A percentile compares a stretch with the other conserved stretches of the same genome.
These are phyloP conservation scores for Crotalaria pallida DNA, from an alignment of 306 rosid genomes.

Conservation along the genomic window DNA sequence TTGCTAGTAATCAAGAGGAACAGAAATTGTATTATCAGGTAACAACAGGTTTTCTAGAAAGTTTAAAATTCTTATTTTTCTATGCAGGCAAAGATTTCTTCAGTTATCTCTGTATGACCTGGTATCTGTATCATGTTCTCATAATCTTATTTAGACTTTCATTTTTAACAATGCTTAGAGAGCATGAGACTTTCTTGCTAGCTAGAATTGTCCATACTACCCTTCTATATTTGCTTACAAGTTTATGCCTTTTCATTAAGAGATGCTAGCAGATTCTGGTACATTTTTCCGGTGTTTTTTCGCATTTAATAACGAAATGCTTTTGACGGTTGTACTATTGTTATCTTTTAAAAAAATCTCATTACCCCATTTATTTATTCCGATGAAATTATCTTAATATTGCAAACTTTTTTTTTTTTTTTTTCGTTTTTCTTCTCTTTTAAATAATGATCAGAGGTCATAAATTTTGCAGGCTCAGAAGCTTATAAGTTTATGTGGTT, in stretches of 20 bases:
- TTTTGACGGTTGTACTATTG: neutral
- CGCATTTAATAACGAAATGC: neutral
- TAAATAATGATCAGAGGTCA: neutral
- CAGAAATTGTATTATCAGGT: conserved; percentile 71
- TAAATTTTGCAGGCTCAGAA: conserved; percentile 66
- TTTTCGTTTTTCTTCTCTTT: too few relatives aligned
- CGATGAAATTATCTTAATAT: too few relatives aligned
- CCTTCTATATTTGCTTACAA: conserved; percentile 5
- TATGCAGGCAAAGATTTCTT: neutral
- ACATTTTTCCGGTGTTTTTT: too few relatives aligned
- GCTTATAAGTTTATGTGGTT: conserved; percentile 79
- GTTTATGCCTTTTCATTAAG: conserved; percentile 8
- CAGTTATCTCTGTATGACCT: conserved; percentile 5
- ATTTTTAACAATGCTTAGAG: neutral
- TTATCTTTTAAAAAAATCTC: neutral
- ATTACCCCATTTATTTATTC: conserved; percentile 5
- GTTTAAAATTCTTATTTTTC: neutral
- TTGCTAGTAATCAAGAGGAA: conserved; percentile 41
- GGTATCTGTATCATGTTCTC: conserved; percentile 4
- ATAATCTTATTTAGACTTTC: neutral
- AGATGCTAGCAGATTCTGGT: neutral
- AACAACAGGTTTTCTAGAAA: neutral
- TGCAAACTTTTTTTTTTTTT: too few relatives aligned
- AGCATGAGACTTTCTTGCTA: neutral
- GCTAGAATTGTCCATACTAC: conserved; percentile 1